Evolutionary conservation across 2,329 filamentous ascomycete species (phyloP), one percentile per base, ranked within the genome.

Genomic region (Daldinia sp.): DNA sequence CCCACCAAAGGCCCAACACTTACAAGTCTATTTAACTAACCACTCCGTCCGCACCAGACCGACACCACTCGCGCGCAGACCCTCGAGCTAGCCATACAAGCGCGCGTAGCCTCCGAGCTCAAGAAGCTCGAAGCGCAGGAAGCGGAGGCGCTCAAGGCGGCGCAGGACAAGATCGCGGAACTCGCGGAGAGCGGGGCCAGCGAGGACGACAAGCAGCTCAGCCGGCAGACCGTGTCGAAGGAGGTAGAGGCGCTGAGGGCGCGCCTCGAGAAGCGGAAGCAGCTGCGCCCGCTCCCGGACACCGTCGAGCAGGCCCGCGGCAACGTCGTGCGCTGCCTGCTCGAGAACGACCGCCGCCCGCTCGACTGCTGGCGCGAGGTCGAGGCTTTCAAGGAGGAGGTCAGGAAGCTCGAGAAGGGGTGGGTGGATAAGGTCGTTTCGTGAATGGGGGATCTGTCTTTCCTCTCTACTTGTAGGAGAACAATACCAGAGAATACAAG

Each of bases 291-390:
- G 72, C 79, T 93, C 72, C 93, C 94, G 73, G 88, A 90, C 70
- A 83, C 83, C 57, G 89, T 97, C 55, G 90, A 93, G 81, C 87
- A 85, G 78, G 93, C 94, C 20, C 91, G 93, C 80, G 85, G 88
- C 73, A 89, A 90, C 67, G 89, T 98, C 63, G 88, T 96, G 70
- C 87, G 88, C 75, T 98, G 95, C 80, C 84, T 98, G 84, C 86
- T 92, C 69, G 86, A 91, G 77, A 91, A 98, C 80, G 94, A 98
- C 81, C 87, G 93, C 72, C 88, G 93, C 80, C 94, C 95, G 79
- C 84, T 98, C 78, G 93, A 98, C 84, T 98, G 95, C 87, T 98
- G 93, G 92, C 87, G 90, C 81, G 94, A 98, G 87, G 93, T 98
- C 26, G 92, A 97, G 83, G 86, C 85, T 20, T 98, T 98, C 81